Percentiles rank a stretch among this genome's conserved stretches.
phyloP scores from a whole-genome alignment of 305 asterid genomes.

The Fraxinus sp. region DNA sequence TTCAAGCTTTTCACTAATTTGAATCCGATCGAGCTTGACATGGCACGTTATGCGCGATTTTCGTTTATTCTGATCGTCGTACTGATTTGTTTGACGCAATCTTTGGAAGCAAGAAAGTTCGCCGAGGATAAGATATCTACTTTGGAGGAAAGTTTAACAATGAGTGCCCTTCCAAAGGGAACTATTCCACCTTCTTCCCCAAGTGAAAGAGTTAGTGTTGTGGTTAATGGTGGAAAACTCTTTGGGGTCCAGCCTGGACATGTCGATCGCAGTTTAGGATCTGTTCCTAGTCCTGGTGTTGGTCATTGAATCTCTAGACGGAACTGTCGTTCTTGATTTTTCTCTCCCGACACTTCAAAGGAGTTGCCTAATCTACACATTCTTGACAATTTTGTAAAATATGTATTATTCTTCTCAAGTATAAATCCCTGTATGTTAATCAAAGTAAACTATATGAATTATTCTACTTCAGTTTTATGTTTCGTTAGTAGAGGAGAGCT shows the following conservation, averaged over 20 bases:
- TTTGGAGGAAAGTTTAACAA: not conserved
- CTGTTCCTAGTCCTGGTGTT: slow-evolving; percentile 51
- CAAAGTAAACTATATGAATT: not conserved
- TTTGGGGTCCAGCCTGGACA: not conserved
- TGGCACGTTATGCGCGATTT: not conserved
- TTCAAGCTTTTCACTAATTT: not conserved
- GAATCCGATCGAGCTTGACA: not conserved
- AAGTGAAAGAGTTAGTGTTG: slow-evolving; percentile 23
- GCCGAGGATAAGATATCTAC: not conserved
- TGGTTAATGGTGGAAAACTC: not conserved
- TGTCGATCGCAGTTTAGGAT: slow-evolving; percentile 13
- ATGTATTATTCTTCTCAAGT: not conserved
- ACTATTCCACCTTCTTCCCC: slow-evolving; percentile 27
- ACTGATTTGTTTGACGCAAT: not conserved
- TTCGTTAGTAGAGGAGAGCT: not conserved
- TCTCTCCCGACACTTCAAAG: not conserved
- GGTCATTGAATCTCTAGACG: slow-evolving; percentile 31
- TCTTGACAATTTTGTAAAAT: not conserved
- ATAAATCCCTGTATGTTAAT: not conserved
- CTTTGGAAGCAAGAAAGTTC: not conserved
- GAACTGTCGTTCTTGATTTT: not conserved
- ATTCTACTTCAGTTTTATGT: not conserved
- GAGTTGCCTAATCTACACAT: not conserved
- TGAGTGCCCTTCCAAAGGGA: slow-evolving; percentile 29
- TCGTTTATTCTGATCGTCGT: not conserved